These are phyloP conservation scores for Daldinia decipiens DNA, from an alignment of 495 filamentous ascomycete genomes.

Conservation along the genomic window DNA sequence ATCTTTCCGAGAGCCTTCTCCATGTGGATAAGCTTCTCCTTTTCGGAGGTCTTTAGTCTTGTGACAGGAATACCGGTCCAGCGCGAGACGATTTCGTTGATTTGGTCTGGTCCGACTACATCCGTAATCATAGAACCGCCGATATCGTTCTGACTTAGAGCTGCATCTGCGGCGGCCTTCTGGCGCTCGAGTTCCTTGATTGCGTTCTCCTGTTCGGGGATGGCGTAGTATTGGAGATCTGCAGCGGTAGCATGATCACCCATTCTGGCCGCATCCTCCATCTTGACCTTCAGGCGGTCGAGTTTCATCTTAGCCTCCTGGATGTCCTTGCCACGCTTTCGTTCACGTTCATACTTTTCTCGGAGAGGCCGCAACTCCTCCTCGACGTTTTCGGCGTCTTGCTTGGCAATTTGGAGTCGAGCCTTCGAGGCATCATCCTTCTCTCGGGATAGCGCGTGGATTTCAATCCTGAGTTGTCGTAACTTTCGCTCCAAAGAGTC, in stretches of 20 bases:
- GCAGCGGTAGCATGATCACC: constrained; percentile 85
- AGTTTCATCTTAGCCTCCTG: constrained; percentile 97
- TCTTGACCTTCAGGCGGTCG: constrained; percentile 85
- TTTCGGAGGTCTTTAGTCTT: constrained; percentile 91
- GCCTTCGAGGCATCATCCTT: constrained; percentile 91
- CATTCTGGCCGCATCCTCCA: constrained; percentile 87
- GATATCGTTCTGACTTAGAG: constrained; percentile 68
- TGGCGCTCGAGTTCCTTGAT: constrained; percentile 85
- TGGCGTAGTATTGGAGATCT: constrained; percentile 95
- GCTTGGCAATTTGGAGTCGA: constrained; percentile 81
- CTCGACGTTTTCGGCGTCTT: constrained; percentile 88
- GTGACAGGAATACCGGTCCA: constrained; percentile 99
- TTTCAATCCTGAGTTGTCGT: constrained; percentile 94
- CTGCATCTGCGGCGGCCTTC: constrained; percentile 78
- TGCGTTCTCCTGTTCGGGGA: constrained; percentile 84
- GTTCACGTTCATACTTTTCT: constrained; percentile 95
- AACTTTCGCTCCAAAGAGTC: constrained; percentile 90
- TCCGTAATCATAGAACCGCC: constrained; percentile 84
- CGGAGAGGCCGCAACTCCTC: constrained; percentile 92
- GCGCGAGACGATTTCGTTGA: constrained; percentile 96
- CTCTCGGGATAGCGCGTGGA: constrained; percentile 91
- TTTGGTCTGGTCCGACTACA: constrained; percentile 95
- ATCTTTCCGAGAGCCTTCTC: constrained; percentile 83
- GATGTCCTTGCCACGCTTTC: constrained; percentile 84
- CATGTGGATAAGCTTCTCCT: constrained; percentile 96